Conservation (phyloP, 2,329 filamentous ascomycete genomes). For the Ceratocystis lukuohia region DNA sequence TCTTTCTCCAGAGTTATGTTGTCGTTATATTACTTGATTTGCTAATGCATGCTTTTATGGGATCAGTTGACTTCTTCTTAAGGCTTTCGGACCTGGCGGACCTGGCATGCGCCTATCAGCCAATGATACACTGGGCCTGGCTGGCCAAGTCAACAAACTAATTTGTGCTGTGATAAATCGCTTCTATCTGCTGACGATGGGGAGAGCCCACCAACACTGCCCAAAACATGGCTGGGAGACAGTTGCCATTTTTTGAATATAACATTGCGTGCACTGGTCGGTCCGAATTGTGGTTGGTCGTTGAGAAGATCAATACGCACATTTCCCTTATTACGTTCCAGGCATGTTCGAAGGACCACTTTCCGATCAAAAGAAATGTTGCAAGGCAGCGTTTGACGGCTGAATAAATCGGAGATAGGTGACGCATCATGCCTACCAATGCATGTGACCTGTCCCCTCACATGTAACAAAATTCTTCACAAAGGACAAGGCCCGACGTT, state of each 20-base stretch:
- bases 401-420: background rate
- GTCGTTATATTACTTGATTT: background rate
- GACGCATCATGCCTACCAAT: background rate
- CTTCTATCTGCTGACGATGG: background rate
- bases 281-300: background rate
- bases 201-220: background rate
- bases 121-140: background rate
- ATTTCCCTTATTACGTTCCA: too few species aligned
- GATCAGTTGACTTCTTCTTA: conserved; percentile 5
- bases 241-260: too few species aligned
- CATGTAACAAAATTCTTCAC: background rate
- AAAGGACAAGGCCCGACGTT: background rate
- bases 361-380: too few species aligned
- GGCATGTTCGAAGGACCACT: too few species aligned
- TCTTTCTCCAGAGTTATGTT: background rate
- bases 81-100: background rate
- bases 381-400: background rate
- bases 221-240: background rate
- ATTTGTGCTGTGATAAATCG: background rate
- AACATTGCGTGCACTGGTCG: background rate
- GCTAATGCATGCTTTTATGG: background rate
- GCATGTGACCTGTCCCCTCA: background rate
- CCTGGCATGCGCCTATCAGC: background rate
- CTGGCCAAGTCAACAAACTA: background rate
- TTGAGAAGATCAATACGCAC: background rate